These are phyloP conservation scores for Epichloe hybrida DNA, from an alignment of 2,329 filamentous ascomycete species.

Conservation along the genomic window DNA sequence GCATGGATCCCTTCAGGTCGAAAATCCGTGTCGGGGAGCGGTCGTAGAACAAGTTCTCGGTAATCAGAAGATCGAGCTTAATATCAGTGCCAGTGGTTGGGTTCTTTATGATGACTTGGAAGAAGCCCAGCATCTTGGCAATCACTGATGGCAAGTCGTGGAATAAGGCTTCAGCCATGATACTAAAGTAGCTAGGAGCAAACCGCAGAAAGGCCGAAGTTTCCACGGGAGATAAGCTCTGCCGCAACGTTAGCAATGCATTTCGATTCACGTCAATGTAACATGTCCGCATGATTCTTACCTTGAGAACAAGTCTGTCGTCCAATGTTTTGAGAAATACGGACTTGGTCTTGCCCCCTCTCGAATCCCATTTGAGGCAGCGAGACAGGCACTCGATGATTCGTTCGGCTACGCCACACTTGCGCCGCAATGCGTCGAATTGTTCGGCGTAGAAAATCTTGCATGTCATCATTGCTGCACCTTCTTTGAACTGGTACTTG, in stretches of 20 bases:
- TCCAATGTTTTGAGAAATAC: slow-evolving; percentile 95
- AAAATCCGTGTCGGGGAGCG: slow-evolving; percentile 80
- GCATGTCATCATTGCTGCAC: slow-evolving; percentile 88
- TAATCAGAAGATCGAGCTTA: slow-evolving; percentile 85
- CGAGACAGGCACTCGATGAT: slow-evolving; percentile 91
- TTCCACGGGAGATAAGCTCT: slow-evolving; percentile 80
- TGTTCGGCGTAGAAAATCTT: slow-evolving; percentile 99
- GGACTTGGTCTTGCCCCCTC: slow-evolving; percentile 94
- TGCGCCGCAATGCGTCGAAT: slow-evolving; percentile 84
- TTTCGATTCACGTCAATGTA: too few relatives aligned
- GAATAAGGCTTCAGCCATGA: slow-evolving; percentile 93
- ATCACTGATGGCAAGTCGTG: slow-evolving; percentile 92
- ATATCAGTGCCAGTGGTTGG: slow-evolving; percentile 82
- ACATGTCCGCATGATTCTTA: slow-evolving; percentile 10
- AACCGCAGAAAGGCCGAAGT: slow-evolving; percentile 90
- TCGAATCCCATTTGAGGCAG: slow-evolving; percentile 95
- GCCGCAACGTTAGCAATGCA: slow-evolving; percentile 6
- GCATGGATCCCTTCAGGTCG: slow-evolving; percentile 95
- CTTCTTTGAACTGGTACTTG: slow-evolving; percentile 90
- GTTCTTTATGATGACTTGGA: slow-evolving; percentile 95
- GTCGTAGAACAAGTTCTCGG: slow-evolving; percentile 98
- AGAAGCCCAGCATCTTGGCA: slow-evolving; percentile 98
- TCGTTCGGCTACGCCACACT: slow-evolving; percentile 84
- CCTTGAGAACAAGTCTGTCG: slow-evolving; percentile 82
- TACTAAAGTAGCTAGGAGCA: slow-evolving; percentile 90